phyloP scores from a whole-genome alignment of 192 early-diverging fungal genomes.

The Dimargaris verticillata region DNA sequence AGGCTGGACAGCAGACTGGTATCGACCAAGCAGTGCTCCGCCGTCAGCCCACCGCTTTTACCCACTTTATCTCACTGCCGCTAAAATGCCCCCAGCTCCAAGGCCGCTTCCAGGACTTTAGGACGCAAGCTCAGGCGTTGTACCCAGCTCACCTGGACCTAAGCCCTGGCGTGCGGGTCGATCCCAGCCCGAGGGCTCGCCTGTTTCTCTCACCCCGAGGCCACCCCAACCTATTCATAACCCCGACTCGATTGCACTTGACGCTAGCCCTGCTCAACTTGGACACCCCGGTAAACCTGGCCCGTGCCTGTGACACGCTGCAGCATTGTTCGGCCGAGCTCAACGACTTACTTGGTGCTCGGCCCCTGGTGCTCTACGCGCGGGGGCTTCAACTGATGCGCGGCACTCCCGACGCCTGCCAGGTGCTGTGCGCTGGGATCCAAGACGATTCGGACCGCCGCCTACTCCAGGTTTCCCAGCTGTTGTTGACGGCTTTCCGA shows the following conservation, averaged over 20 bases:
- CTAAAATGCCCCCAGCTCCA: not conserved
- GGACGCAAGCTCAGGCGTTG: not conserved
- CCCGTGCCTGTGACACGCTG: not conserved
- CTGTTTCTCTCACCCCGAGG: not conserved
- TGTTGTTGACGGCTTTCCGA: not conserved
- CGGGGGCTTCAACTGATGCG: not conserved
- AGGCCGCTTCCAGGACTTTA: not conserved
- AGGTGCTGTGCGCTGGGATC: slow-evolving; percentile 3
- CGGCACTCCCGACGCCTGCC: not conserved
- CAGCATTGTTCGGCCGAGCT: not conserved
- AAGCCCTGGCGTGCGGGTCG: not conserved
- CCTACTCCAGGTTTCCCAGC: not conserved
- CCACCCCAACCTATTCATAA: not conserved
- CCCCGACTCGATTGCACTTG: not conserved
- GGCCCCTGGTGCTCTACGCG: not conserved
- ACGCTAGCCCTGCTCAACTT: not conserved
- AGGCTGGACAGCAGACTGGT: no score
- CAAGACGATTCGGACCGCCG: not conserved
- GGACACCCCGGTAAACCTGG: not conserved
- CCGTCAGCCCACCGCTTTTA: not conserved
- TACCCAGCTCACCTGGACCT: not conserved
- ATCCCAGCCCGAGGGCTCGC: not conserved
- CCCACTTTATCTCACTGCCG: slow-evolving; percentile 7
- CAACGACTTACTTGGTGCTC: not conserved
- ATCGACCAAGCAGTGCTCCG: no score